Conservation (phyloP, 805 yeast genomes). For the Saturnispora saitoi region DNA sequence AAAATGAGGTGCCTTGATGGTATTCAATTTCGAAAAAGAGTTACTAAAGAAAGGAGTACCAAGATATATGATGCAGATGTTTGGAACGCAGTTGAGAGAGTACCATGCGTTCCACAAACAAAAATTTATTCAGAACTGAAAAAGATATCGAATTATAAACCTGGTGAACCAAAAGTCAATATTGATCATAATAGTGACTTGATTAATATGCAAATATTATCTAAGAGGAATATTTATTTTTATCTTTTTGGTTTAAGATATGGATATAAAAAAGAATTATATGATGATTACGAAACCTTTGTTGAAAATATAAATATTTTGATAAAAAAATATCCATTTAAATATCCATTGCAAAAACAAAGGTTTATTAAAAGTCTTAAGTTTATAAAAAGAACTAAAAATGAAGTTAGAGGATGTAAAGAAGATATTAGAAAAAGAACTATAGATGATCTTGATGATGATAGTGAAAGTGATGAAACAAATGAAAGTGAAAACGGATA, state of each 20-base stretch:
- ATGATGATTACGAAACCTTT: not conserved
- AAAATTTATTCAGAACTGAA: not conserved
- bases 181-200: not conserved
- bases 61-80: not conserved
- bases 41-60: not conserved
- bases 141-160: slow-evolving; percentile 1
- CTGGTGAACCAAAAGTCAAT: not conserved
- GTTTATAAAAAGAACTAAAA: not conserved
- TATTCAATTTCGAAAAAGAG: not conserved
- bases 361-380: not conserved
- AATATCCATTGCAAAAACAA: not conserved
- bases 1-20: not conserved
- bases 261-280: not conserved
- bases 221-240: not conserved
- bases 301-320: not conserved
- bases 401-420: not conserved
- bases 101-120: slow-evolving; percentile 1
- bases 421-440: not conserved
- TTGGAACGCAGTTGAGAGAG: not conserved
- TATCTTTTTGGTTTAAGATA: not conserved
- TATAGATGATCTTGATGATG: not conserved
- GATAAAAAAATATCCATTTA: not conserved
- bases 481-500: not conserved
- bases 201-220: not conserved
- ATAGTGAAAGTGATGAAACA: not conserved